These are phyloP conservation scores for Chrysanthemum makinoi DNA, from an alignment of 129 eudicot genomes.

Conservation along the genomic window DNA sequence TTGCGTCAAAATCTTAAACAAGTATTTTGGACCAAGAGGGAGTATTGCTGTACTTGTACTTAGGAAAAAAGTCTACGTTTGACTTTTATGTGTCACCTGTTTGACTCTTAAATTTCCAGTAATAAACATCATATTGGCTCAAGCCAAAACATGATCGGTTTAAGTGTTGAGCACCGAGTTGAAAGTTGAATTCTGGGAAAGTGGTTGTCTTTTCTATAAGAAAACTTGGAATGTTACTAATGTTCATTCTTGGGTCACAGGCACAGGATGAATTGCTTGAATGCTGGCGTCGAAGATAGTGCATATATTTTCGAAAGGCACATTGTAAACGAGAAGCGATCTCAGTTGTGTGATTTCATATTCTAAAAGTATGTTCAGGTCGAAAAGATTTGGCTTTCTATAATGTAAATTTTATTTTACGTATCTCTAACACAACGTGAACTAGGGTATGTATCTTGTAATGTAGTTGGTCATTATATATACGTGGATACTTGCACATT, in stretches of 20 bases:
- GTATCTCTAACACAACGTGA: background rate
- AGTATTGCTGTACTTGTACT: too few relatives aligned
- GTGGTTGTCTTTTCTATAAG: background rate
- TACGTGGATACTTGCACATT: too few relatives aligned
- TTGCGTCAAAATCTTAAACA: too few relatives aligned
- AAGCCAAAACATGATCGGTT: too few relatives aligned
- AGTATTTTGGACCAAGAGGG: too few relatives aligned
- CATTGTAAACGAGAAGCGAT: conserved; percentile 21
- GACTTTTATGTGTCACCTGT: too few relatives aligned
- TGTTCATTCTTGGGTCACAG: conserved; percentile 32
- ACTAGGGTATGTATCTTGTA: too few relatives aligned
- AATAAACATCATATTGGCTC: too few relatives aligned
- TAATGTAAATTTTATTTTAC: background rate
- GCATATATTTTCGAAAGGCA: conserved; percentile 51
- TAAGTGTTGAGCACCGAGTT: background rate
- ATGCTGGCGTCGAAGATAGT: conserved; percentile 72
- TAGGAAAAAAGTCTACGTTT: too few relatives aligned
- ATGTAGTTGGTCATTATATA: too few relatives aligned
- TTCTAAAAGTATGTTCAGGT: conserved; percentile 36
- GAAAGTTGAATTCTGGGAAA: background rate
- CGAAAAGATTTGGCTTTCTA: background rate
- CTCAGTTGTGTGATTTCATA: conserved; percentile 72
- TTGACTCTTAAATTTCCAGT: too few relatives aligned
- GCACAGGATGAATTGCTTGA: conserved; percentile 85
- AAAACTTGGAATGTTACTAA: background rate